phyloP scores from a whole-genome alignment of 495 filamentous ascomycete genomes.

The Penicillium coprophilum region DNA sequence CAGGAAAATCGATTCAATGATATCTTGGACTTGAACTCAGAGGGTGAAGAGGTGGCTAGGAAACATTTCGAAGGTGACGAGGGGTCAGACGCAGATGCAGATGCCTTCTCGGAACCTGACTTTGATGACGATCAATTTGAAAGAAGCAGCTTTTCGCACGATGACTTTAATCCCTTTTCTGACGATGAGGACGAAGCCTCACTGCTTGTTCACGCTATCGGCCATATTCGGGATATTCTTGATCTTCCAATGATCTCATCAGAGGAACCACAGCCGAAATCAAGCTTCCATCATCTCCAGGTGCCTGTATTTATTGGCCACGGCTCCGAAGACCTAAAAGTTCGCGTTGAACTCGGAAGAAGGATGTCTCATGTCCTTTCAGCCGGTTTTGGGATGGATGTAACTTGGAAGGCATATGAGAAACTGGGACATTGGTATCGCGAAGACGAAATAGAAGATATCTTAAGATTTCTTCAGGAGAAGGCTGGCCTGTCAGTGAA shows the following conservation, averaged over 20 bases:
- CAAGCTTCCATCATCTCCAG: slow-evolving; percentile 14
- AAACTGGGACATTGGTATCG: slow-evolving; percentile 60
- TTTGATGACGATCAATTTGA: slow-evolving; percentile 15
- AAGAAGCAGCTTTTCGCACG: slow-evolving; percentile 1
- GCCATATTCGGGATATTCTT: slow-evolving; percentile 19
- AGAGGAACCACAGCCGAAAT: background rate
- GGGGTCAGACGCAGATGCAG: slow-evolving; percentile 5
- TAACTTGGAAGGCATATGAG: slow-evolving; percentile 52
- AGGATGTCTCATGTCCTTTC: slow-evolving; percentile 40
- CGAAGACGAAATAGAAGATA: slow-evolving; percentile 50
- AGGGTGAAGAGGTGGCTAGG: slow-evolving; percentile 3
- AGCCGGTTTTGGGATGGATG: slow-evolving; percentile 38
- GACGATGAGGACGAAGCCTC: slow-evolving; percentile 20
- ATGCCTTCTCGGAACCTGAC: slow-evolving; percentile 2
- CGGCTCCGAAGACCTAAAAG: slow-evolving; percentile 50
- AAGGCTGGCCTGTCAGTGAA: slow-evolving; percentile 3
- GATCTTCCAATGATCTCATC: slow-evolving; percentile 16
- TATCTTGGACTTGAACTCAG: background rate
- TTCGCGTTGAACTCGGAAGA: slow-evolving; percentile 46
- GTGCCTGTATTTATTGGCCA: slow-evolving; percentile 55
- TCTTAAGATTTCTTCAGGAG: slow-evolving; percentile 41
- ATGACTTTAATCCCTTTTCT: slow-evolving; percentile 12
- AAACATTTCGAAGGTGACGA: slow-evolving; percentile 1
- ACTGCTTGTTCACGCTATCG: slow-evolving; percentile 11
- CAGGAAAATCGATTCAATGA: background rate